Evolutionary conservation across 2,329 filamentous ascomycete genomes (phyloP), one percentile per base, ranked within the genome.

Genomic region (Colletotrichum costaricense): DNA sequence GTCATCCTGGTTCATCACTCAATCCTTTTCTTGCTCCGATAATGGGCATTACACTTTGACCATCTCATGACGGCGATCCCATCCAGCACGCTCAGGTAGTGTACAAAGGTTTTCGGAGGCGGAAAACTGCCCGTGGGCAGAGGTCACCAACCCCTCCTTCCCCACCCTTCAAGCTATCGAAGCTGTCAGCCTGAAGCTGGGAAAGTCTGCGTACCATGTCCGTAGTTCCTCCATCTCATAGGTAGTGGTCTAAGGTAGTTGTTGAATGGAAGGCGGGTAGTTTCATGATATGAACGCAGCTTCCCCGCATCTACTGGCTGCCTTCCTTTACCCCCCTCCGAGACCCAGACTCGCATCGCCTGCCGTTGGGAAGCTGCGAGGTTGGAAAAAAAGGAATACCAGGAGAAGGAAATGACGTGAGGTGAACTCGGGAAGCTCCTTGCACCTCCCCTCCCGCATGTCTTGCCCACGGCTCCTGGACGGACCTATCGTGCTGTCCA

Each of bases 281-380:
- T 30, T n/a, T 12, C 35, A 26, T 52, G 19, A 12, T 26, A 26
- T 52, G 19, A 12, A 22, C 57, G 42, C 57, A 58, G 65, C 58
- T 63, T 60, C 69, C 69, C 69, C 69, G 69, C 69, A 72, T 33
- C 19, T 49, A 9, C 54, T 33, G 65, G 49, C 58, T 46, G 33
- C 26, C 35, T 69, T 64, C 59, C 24, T 38, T 7, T 7, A 26
- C 54, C n/a, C 26, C 26, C 54, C 26, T 26, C 26, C 28, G 9
- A 28, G 38, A 19, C 38, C 38, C 16, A 19, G 38, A 42, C 38
- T 42, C 38, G 38, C 38, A 24, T 38, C 30, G 8, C 14, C 11
- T 65, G 30, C 28, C n/a, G 26, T 35, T 63, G 62, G 59, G 28
- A 46, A 24, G 26, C 2, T 49, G 42, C 35, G 59, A 3, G 33